Conservation (phyloP, 208 protist genomes). For the Leishmania aethiopica region DNA sequence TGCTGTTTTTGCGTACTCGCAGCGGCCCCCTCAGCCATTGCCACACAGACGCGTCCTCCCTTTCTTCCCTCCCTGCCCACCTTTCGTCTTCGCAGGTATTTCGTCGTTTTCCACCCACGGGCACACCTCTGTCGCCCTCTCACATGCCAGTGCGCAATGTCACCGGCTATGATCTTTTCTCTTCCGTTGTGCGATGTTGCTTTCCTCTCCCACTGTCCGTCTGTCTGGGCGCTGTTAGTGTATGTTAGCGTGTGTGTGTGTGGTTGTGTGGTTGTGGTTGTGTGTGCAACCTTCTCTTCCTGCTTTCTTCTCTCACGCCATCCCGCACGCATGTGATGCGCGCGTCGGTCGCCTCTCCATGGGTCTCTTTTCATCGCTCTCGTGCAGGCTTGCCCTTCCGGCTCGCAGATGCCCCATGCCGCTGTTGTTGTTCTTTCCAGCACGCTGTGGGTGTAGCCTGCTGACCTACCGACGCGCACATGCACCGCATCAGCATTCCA, state of each 20-base stretch:
- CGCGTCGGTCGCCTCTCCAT: neutral
- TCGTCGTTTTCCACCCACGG: neutral
- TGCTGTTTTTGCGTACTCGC: neutral
- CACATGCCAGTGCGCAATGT: neutral
- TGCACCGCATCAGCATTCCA: too few species aligned
- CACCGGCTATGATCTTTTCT: neutral
- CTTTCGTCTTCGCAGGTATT: neutral
- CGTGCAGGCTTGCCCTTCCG: neutral
- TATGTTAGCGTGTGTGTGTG: neutral
- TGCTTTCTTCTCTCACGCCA: neutral
- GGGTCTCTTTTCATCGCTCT: neutral
- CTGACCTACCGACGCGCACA: too few species aligned
- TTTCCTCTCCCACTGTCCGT: neutral
- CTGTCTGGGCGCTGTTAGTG: neutral
- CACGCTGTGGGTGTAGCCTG: too few species aligned
- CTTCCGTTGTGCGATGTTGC: neutral
- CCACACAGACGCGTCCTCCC: neutral
- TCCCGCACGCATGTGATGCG: neutral
- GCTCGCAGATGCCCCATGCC: too few species aligned
- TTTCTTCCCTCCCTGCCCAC: neutral
- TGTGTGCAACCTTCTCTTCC: neutral
- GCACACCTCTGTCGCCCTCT: neutral
- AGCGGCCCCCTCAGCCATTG: neutral
- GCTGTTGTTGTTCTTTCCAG: too few species aligned
- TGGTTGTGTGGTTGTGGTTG: neutral